Evolutionary conservation across 1,139 yeast genomes (phyloP).

Genomic region (Geotrichum reessii): DNA sequence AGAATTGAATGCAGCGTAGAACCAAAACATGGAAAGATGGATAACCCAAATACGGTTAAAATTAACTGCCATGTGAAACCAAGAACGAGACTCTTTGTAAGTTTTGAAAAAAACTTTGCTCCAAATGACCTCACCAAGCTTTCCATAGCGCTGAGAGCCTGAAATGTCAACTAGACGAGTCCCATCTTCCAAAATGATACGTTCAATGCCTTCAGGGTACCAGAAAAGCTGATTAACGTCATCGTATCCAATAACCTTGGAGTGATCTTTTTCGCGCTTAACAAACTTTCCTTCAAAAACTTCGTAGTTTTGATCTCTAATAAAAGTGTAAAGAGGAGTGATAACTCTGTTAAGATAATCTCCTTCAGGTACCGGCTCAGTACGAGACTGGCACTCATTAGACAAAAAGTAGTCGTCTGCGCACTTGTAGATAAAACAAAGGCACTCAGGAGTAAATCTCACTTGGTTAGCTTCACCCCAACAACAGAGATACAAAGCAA

Average conservation of each 20-base stretch:
- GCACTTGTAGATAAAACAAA: slow-evolving; percentile 89
- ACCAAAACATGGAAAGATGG: slow-evolving; percentile 87
- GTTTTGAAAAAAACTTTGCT: slow-evolving; percentile 89
- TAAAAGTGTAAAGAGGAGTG: slow-evolving; percentile 83
- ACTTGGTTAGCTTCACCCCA: slow-evolving; percentile 99
- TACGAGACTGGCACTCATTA: slow-evolving; percentile 78
- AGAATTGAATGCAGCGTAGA: slow-evolving; percentile 87
- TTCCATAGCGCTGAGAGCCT: slow-evolving; percentile 78
- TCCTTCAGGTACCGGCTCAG: slow-evolving; percentile 84
- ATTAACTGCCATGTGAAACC: slow-evolving; percentile 94
- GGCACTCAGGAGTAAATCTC: slow-evolving; percentile 86
- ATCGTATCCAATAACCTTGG: slow-evolving; percentile 91
- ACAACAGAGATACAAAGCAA: slow-evolving; percentile 79
- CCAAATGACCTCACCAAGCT: slow-evolving; percentile 93
- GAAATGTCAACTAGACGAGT: slow-evolving; percentile 87
- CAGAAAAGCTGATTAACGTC: slow-evolving; percentile 97
- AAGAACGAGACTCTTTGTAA: slow-evolving; percentile 91
- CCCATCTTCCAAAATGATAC: slow-evolving; percentile 86
- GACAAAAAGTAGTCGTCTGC: slow-evolving; percentile 83
- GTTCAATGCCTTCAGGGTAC: slow-evolving; percentile 98
- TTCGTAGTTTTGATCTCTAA: slow-evolving; percentile 94
- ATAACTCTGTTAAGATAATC: slow-evolving; percentile 87
- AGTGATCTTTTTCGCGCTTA: slow-evolving; percentile 95
- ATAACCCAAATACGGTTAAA: slow-evolving; percentile 97
- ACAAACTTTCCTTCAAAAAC: slow-evolving; percentile 91